Percentiles rank a stretch among this genome's conserved stretches.
Evolutionary conservation across 164 flowering plant species (phyloP).

Genomic region (Taxillus chinensis): DNA sequence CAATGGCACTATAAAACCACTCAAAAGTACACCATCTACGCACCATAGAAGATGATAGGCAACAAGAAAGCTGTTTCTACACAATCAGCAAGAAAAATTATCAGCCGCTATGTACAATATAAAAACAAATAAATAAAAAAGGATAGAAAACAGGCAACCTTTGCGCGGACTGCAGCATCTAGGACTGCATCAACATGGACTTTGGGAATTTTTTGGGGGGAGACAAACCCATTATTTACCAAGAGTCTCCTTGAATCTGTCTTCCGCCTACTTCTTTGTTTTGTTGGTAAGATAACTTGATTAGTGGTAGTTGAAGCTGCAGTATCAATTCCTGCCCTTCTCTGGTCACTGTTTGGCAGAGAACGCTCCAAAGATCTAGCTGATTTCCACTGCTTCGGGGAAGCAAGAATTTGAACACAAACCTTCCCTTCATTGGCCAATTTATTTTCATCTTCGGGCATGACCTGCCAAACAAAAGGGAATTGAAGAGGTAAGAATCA

Average conservation of each 20-base stretch:
- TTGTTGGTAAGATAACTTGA: conserved; percentile 40
- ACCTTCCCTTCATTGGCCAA: conserved; percentile 28
- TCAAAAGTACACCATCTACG: conserved; percentile 89
- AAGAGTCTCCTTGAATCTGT: conserved; percentile 24
- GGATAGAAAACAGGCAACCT: conserved; percentile 18
- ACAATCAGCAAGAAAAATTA: conserved; percentile 3
- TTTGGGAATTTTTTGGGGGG: conserved; percentile 23
- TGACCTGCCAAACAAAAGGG: conserved; percentile 18
- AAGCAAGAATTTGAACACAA: conserved; percentile 23
- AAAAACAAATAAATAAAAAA: not conserved
- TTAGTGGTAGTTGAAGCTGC: conserved; percentile 24
- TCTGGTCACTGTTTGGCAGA: conserved; percentile 29
- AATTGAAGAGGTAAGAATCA: not conserved
- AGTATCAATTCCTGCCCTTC: conserved; percentile 28
- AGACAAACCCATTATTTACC: conserved; percentile 22
- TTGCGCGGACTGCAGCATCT: conserved; percentile 27
- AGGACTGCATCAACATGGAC: conserved; percentile 21
- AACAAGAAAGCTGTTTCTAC: conserved; percentile 58
- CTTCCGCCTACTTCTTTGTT: conserved; percentile 65
- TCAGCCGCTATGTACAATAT: not conserved
- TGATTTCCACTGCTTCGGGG: conserved; percentile 29
- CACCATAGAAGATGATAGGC: conserved; percentile 44
- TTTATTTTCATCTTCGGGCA: conserved; percentile 33
- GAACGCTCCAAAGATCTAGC: conserved; percentile 34
- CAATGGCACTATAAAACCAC: conserved; percentile 96